Conservation (phyloP, 1,139 yeast species). For the Debaryomyces robertsiae region DNA sequence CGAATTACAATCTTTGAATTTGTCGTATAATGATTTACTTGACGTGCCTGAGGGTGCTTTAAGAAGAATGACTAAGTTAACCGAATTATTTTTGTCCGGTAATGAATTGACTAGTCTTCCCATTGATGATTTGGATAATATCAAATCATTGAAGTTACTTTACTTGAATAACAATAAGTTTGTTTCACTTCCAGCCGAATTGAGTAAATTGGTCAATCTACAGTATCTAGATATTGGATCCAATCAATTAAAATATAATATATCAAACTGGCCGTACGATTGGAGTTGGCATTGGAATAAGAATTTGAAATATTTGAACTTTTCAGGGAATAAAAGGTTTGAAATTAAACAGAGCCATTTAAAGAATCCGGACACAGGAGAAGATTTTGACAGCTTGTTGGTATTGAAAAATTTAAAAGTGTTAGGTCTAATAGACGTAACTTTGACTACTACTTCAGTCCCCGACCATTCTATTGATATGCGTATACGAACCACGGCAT, state of each 20-base stretch:
- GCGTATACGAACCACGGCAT: conserved; percentile 91
- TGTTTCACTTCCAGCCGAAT: conserved; percentile 86
- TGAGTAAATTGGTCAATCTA: conserved; percentile 66
- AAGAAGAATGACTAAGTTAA: conserved; percentile 56
- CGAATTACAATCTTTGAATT: conserved; percentile 64
- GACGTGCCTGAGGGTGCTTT: conserved; percentile 81
- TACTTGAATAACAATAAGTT: conserved; percentile 83
- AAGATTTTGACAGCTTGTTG: conserved; percentile 74
- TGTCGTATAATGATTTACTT: conserved; percentile 80
- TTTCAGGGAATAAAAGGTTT: conserved; percentile 89
- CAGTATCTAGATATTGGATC: conserved; percentile 88
- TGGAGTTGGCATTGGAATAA: conserved; percentile 96
- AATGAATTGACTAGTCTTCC: conserved; percentile 79
- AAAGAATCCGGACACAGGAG: conserved; percentile 47
- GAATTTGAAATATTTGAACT: conserved; percentile 75
- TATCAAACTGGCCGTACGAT: conserved; percentile 92
- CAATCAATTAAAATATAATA: conserved; percentile 85
- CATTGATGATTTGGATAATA: conserved; percentile 75
- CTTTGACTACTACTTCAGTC: conserved; percentile 77
- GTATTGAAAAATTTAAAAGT: conserved; percentile 70
- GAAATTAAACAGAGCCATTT: conserved; percentile 73
- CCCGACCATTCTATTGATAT: conserved; percentile 87
- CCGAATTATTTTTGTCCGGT: conserved; percentile 81
- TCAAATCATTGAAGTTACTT: conserved; percentile 60
- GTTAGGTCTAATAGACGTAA: conserved; percentile 92